Evolutionary conservation across 2,329 filamentous ascomycete genomes (phyloP).

Genomic region (Phymatotrichopsis omnivora): DNA sequence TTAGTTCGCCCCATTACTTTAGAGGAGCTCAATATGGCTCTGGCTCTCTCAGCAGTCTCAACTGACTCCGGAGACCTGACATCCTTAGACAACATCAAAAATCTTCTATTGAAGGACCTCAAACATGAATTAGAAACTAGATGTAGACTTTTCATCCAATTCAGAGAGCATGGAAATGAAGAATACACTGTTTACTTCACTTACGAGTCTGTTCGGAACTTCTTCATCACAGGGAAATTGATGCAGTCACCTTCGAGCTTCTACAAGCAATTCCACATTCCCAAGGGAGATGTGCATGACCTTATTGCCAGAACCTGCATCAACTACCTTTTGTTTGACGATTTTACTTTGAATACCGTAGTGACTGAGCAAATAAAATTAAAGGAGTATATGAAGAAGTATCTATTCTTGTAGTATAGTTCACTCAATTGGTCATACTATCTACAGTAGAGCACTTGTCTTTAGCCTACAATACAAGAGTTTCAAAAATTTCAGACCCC

Average conservation of each 20-base stretch:
- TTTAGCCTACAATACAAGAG: background rate
- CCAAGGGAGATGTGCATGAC: background rate
- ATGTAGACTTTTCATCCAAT: no score
- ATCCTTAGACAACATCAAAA: background rate
- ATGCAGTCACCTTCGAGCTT: no score
- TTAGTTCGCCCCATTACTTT: conserved; percentile 2
- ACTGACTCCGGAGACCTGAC: background rate
- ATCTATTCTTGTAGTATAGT: background rate
- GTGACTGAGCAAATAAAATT: background rate
- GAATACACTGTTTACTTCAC: background rate
- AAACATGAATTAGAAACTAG: no score
- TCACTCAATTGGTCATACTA: background rate
- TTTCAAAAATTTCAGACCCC: conserved; percentile 1
- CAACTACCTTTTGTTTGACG: background rate
- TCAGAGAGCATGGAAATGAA: no score
- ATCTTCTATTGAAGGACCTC: no score
- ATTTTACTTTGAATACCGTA: background rate
- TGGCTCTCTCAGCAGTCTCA: conserved; percentile 7
- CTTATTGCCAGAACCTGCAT: background rate
- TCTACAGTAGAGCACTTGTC: background rate
- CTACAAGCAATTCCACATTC: background rate
- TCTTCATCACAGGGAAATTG: no score
- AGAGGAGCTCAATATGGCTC: background rate
- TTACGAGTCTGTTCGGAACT: conserved; percentile 6
- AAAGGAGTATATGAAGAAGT: background rate